Conservation (phyloP, 2,329 filamentous ascomycete species). For the Fusarium pseudocircinatum region DNA sequence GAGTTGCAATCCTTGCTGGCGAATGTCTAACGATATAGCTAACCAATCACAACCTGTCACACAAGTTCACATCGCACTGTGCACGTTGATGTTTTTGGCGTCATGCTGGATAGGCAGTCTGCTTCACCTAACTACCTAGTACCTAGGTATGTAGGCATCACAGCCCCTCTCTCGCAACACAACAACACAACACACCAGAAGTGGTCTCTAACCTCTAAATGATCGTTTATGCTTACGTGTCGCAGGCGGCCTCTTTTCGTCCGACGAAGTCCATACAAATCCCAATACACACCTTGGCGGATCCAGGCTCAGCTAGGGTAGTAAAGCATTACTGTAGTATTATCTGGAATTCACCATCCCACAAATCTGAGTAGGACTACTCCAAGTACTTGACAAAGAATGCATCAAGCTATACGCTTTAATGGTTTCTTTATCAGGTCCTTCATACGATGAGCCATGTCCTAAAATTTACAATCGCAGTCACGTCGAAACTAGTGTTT, state of each 20-base stretch:
- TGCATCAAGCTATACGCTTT: background rate
- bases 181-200: constrained; percentile 18
- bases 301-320: background rate
- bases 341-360: background rate
- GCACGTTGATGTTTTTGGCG: background rate
- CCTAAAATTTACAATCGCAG: background rate
- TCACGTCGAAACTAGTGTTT: constrained; percentile 15
- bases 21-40: background rate
- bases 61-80: constrained; percentile 12
- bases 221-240: background rate
- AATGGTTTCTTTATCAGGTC: background rate
- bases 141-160: background rate
- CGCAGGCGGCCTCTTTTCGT: constrained; percentile 23
- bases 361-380: background rate
- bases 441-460: background rate
- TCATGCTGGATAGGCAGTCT: background rate
- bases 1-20: no score
- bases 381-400: background rate
- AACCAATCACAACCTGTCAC: constrained; percentile 8
- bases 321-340: background rate
- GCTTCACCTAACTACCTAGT: background rate
- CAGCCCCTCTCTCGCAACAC: constrained; percentile 28
- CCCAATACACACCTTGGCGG: background rate
- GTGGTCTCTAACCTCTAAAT: constrained; percentile 11
- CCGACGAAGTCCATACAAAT: background rate